phyloP scores from a whole-genome alignment of 345 rosid species.

The Arabidopsis thaliana region TAIR10.1 NC_003076.8:23622501-23623000 shows the following conservation, averaged over 20 bases:
- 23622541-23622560: slow-evolving; percentile 85
- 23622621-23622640: slow-evolving; percentile 88
- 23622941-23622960: slow-evolving; percentile 84
- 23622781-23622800: slow-evolving; percentile 65
- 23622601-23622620: slow-evolving; percentile 72
- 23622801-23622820: slow-evolving; percentile 43
- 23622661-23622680: slow-evolving; percentile 75
- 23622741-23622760: slow-evolving; percentile 81
- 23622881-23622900: slow-evolving; percentile 59
- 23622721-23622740: slow-evolving; percentile 77
- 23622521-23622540: slow-evolving; percentile 83
- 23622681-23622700: slow-evolving; percentile 85
- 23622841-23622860: slow-evolving; percentile 54
- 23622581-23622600: slow-evolving; percentile 80
- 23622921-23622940: slow-evolving; percentile 76
- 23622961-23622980: slow-evolving; percentile 78
- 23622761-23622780: slow-evolving; percentile 79
- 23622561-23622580: slow-evolving; percentile 77
- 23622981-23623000: slow-evolving; percentile 56
- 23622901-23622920: slow-evolving; percentile 77
- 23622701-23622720: slow-evolving; percentile 87
- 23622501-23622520: slow-evolving; percentile 72
- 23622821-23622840: slow-evolving; percentile 57
- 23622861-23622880: slow-evolving; percentile 41
- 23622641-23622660: slow-evolving; percentile 75